Evolutionary conservation across 345 rosid genomes (phyloP), one percentile per base, ranked within the genome.

Genomic region (Lumnitzera littorea): DNA sequence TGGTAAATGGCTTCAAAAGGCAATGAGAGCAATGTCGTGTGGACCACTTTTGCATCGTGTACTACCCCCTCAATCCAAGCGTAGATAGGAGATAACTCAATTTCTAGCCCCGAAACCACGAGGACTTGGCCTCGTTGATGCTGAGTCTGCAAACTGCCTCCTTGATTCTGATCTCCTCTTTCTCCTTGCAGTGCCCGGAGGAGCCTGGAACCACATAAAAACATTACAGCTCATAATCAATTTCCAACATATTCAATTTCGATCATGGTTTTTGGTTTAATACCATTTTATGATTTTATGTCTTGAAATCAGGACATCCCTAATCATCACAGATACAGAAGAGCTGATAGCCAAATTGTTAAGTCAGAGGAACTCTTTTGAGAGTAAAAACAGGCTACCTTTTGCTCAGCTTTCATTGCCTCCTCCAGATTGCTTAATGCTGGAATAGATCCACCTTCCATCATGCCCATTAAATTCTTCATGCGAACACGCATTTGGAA

Each of bases 381-480:
- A 50, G 46, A 23, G 24, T 48, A 50, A 62, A 48, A 48, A 12
- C 15, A 52, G 67, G 56, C 64, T 62, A 90, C 99, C 96, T 88
- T 90, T 69, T 89, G 83, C 62, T 85, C 84, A 56, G 82, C 67
- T 79, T 94, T 90, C 70, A 94, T 69, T 46, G 95, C 75, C 57
- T 94, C 96, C 74, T 94, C 86, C 15, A 90, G 95, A 72, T 76
- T 74, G 80, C 92, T 94, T 54, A 90, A 67, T 17, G 97, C 82
- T 63, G 99, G 99, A 61, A 90, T 71, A n/a, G 97, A 87, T 66
- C 97, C 96, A 46, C 96, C 96, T 69, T 86, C 88, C 97, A 90
- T 85, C 49, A 78, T 83, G 56, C 96, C 91, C 96, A 90, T 88
- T 69, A 94, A 76, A 66, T 94, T 94, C 95, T 90, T 94, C 99